These are phyloP conservation scores for Auriculariales sp. DNA, from an alignment of 768 basidiomycete genomes.

Conservation along the genomic window DNA sequence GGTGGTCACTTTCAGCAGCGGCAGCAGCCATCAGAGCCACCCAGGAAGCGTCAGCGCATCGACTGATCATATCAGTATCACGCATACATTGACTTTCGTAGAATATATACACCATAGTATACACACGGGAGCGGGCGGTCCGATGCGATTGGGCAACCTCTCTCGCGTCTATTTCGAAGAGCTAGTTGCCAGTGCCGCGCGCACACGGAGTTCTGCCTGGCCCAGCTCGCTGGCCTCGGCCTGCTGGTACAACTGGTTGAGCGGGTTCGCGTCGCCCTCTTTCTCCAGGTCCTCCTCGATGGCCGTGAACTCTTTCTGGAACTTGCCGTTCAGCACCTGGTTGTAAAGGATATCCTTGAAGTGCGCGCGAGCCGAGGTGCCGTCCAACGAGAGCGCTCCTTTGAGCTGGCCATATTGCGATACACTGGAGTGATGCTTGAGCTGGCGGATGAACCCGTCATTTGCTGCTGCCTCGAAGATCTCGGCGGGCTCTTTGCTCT, in stretches of 20 bases:
- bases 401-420: conserved; percentile 51
- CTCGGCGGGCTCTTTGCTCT: conserved; percentile 54
- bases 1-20: no score
- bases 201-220: conserved; percentile 45
- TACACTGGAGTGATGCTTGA: conserved; percentile 45
- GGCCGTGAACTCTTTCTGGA: conserved; percentile 36
- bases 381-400: conserved; percentile 41
- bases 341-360: conserved; percentile 46
- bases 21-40: no score
- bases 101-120: no score
- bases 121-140: no score
- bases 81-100: no score
- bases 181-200: conserved; percentile 25
- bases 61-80: no score
- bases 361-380: conserved; percentile 30
- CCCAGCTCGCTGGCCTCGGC: conserved; percentile 37
- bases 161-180: not conserved
- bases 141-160: no score
- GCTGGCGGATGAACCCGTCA: conserved; percentile 45
- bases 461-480: conserved; percentile 56
- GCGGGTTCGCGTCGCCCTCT: conserved; percentile 37
- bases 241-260: conserved; percentile 37
- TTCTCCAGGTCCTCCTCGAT: conserved; percentile 44
- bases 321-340: conserved; percentile 48
- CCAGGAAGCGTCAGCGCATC: no score